phyloP scores from a whole-genome alignment of 225 moss, liverwort and hornwort genomes.

The Ulota crispa region DNA sequence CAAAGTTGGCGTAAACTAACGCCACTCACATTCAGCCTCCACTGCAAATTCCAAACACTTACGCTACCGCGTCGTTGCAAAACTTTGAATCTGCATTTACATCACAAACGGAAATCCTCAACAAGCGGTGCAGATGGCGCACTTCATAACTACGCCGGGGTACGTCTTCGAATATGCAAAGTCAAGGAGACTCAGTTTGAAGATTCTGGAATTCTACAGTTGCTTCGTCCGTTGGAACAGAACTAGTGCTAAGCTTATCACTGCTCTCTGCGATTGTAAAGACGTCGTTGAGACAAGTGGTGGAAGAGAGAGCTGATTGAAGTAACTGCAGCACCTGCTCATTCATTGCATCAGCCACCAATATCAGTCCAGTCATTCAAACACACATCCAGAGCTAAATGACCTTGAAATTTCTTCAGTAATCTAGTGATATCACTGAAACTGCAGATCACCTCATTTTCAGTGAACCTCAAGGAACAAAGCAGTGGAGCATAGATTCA shows the following conservation, averaged over 20 bases:
- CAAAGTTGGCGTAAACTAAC: fast-evolving
- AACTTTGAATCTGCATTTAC: neutral
- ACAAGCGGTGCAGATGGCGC: too few relatives aligned
- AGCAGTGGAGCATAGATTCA: too few relatives aligned
- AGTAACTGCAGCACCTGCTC: neutral
- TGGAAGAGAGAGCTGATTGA: neutral
- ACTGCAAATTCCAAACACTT: neutral
- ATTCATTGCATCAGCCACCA: neutral
- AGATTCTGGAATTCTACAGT: too few relatives aligned
- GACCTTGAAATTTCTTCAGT: too few relatives aligned
- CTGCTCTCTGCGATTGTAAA: neutral
- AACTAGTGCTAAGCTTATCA: fast-evolving
- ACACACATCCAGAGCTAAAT: too few relatives aligned
- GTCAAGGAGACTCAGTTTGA: neutral
- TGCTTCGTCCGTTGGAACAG: too few relatives aligned
- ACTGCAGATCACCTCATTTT: too few relatives aligned
- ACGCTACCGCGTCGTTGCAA: too few relatives aligned
- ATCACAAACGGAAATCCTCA: neutral
- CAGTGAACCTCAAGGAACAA: too few relatives aligned
- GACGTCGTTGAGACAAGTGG: neutral
- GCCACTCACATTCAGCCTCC: neutral
- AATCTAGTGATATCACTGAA: too few relatives aligned
- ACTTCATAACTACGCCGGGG: neutral
- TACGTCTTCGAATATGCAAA: neutral
- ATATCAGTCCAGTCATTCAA: neutral